phyloP scores from a whole-genome alignment of 2,329 filamentous ascomycete genomes.

The Chaetomiaceae sp. region DNA sequence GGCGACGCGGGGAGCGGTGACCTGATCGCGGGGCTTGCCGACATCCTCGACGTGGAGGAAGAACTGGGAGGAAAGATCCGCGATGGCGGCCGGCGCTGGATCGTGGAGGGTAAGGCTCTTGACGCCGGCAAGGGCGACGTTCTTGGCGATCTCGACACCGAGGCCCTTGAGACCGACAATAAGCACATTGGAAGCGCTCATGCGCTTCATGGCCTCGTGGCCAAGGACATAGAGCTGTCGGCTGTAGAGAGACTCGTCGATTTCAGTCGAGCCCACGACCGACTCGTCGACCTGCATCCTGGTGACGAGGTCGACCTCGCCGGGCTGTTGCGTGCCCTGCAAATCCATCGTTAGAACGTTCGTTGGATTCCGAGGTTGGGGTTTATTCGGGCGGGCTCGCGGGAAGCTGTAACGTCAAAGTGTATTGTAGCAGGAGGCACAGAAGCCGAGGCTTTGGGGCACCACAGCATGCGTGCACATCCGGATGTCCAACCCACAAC shows the following conservation, averaged over 20 bases:
- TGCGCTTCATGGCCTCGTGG: slow-evolving; percentile 93
- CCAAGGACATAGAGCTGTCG: slow-evolving; percentile 68
- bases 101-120: slow-evolving; percentile 95
- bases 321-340: slow-evolving; percentile 48
- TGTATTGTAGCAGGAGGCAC: too few relatives aligned
- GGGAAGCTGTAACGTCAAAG: not conserved
- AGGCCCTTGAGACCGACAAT: slow-evolving; percentile 88
- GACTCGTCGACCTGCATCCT: slow-evolving; percentile 62
- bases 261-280: slow-evolving; percentile 49
- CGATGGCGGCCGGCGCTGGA: slow-evolving; percentile 73
- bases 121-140: slow-evolving; percentile 94
- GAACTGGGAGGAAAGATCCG: slow-evolving; percentile 95
- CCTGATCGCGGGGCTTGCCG: slow-evolving; percentile 82
- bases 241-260: slow-evolving; percentile 70
- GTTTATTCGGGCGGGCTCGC: not conserved
- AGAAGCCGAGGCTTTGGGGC: too few relatives aligned
- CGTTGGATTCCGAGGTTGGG: too few relatives aligned
- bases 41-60: slow-evolving; percentile 86
- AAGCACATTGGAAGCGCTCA: slow-evolving; percentile 93
- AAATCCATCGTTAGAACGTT: slow-evolving; percentile 5
- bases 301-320: slow-evolving; percentile 57
- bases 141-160: slow-evolving; percentile 97
- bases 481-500: too few relatives aligned
- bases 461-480: too few relatives aligned
- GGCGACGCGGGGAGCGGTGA: slow-evolving; percentile 82